Base-by-base conservation (phyloP, 2,329 filamentous ascomycete genomes). In the Stachybotrys echinatus region DNA sequence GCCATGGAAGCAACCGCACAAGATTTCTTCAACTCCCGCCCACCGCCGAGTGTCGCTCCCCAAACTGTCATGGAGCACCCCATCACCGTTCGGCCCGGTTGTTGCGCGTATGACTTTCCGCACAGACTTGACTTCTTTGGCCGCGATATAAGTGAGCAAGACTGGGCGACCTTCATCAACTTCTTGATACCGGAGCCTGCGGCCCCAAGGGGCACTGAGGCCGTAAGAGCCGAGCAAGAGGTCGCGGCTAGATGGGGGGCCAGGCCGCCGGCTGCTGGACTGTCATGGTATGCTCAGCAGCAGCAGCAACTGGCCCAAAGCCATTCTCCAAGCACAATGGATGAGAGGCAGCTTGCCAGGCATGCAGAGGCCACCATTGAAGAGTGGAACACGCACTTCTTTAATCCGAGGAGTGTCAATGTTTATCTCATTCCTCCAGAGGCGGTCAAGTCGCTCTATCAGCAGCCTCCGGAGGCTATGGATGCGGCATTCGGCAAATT, bases 121-220 rank as follows among this genome's bases (percentile, higher is more conserved):
- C 78, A 72, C 48, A 68, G 65, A 2, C 47, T 55, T 10, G 65
- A 64, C 27, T 70, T 70, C 58, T 64, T 60, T 6, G 55, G 55
- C 5, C 72, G 71, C 38, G 77, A 80, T 48, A 68, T 81, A 12
- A 72, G 66, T 1, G 55, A 64, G 14, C 73, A 78, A 56, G 80
- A 84, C 58, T 84, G 81, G 81, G 70, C 73, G 34, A 82, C 80
- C 0, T 84, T 84, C 61, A 55, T 80, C 43, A 82, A 82, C 56
- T 76, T 75, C 52, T 61, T 84, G 17, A 60, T 83, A 20, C 79
- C 81, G 0, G 65, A 76, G 48, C 72, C 78, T 58, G 64, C 67
- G 5, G 62, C 65, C 1, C 27, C 27, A 14, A 58, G 61, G 17
- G 62, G 65, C 18, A 82, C 80, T 55, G 72, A 74, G 20, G 67